Conservation (phyloP, 192 early-diverging fungal genomes). For the Dissophora globulifera region DNA sequence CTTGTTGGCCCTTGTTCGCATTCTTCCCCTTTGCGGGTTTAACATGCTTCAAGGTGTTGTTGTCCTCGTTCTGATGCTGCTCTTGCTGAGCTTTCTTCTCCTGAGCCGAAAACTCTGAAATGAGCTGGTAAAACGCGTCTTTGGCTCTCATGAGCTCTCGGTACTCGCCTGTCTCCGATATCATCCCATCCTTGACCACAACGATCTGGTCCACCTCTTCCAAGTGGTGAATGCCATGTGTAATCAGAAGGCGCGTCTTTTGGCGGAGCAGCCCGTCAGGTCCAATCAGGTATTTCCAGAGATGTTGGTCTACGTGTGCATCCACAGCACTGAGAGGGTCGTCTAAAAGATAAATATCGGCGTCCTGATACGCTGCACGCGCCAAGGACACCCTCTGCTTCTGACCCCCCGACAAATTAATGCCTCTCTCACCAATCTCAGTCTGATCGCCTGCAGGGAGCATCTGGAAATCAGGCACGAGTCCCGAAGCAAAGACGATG, state of each 20-base stretch:
- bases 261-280: constrained; percentile 81
- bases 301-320: constrained; percentile 69
- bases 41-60: constrained; percentile 26
- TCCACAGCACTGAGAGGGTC: constrained; percentile 70
- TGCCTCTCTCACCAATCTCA: constrained; percentile 91
- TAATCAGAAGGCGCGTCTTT: constrained; percentile 85
- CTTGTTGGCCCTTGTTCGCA: background rate
- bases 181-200: constrained; percentile 75
- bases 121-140: constrained; percentile 69
- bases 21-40: background rate
- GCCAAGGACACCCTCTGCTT: constrained; percentile 74
- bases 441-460: constrained; percentile 86
- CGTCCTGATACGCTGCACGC: constrained; percentile 88
- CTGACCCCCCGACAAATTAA: constrained; percentile 93
- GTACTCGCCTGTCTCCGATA: constrained; percentile 76
- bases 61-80: background rate
- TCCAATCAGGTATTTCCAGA: constrained; percentile 89
- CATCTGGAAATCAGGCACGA: constrained; percentile 85
- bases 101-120: constrained; percentile 74
- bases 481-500: constrained; percentile 81
- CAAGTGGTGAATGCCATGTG: constrained; percentile 83
- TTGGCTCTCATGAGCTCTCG: constrained; percentile 69
- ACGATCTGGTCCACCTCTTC: constrained; percentile 72
- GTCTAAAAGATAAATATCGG: constrained; percentile 69
- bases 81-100: constrained; percentile 32